Evolutionary conservation across 441 rosid genomes (phyloP).

Genomic region (Brassica hybrid): DNA sequence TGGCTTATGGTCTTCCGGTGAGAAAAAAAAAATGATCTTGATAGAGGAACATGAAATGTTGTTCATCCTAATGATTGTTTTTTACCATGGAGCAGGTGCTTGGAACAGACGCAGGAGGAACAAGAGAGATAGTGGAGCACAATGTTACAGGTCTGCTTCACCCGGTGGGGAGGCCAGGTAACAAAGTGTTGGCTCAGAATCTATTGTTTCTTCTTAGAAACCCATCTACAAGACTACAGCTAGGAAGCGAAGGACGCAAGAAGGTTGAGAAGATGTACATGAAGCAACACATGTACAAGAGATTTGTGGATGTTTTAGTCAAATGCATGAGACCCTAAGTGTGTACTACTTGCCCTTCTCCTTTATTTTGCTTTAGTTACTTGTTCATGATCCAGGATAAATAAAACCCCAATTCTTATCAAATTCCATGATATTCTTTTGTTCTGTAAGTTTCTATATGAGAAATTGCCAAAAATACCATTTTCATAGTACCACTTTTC

Average conservation of each 20-base stretch:
- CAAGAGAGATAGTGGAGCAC: conserved; percentile 81
- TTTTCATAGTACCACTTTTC: too few species aligned
- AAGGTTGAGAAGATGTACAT: conserved; percentile 67
- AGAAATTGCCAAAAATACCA: too few species aligned
- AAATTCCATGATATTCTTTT: conserved; percentile 19
- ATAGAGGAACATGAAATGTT: conserved; percentile 8
- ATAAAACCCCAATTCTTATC: conserved; percentile 26
- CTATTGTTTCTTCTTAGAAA: conserved; percentile 61
- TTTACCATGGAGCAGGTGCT: conserved; percentile 40
- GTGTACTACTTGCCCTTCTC: conserved; percentile 15
- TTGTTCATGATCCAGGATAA: conserved; percentile 15
- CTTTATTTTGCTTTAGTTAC: conserved; percentile 7
- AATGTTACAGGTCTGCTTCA: conserved; percentile 90
- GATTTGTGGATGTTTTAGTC: conserved; percentile 71
- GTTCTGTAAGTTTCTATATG: background rate
- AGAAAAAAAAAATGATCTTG: conserved; percentile 36
- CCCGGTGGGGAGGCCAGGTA: conserved; percentile 73
- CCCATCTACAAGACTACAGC: conserved; percentile 58
- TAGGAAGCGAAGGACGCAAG: conserved; percentile 78
- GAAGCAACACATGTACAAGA: conserved; percentile 89
- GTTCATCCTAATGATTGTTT: conserved; percentile 2
- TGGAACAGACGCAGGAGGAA: conserved; percentile 97
- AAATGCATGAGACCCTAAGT: conserved; percentile 73
- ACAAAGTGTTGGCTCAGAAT: conserved; percentile 63
- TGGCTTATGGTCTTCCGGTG: conserved; percentile 98